A percentile compares a stretch with the other conserved stretches of the same genome.
Evolutionary conservation across 176 grass and related monocot species (phyloP).

Genomic region (Lolium rigidum): DNA sequence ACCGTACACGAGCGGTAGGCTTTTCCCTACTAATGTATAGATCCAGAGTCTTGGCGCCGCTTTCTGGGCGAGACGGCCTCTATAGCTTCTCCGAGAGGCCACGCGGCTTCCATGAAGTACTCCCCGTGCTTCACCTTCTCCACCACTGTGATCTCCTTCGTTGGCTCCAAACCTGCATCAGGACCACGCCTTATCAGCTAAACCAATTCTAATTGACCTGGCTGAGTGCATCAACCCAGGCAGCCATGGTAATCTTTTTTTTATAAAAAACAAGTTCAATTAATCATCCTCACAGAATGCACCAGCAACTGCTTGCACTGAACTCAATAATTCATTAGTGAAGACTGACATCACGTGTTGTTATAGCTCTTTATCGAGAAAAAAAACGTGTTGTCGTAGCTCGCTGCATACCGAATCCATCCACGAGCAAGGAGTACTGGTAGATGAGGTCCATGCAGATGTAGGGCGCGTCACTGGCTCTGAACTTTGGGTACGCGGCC

Average conservation of each 20-base stretch:
- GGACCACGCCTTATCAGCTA: not conserved
- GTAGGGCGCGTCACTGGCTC: slow-evolving; percentile 32
- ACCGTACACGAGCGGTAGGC: too few relatives aligned
- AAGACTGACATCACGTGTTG: not conserved
- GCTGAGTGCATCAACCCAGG: too few relatives aligned
- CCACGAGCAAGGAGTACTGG: slow-evolving; percentile 58
- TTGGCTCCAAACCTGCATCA: slow-evolving; percentile 39
- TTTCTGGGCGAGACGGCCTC: slow-evolving; percentile 46
- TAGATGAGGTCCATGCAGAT: slow-evolving; percentile 63
- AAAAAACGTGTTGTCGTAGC: not conserved
- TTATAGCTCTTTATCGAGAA: too few relatives aligned
- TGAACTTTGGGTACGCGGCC: not conserved
- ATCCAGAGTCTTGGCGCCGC: not conserved
- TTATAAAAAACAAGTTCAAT: too few relatives aligned
- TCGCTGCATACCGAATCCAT: slow-evolving; percentile 52
- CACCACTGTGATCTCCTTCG: slow-evolving; percentile 50
- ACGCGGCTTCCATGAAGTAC: slow-evolving; percentile 39
- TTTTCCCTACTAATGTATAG: too few relatives aligned
- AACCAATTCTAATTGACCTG: not conserved
- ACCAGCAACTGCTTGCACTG: not conserved
- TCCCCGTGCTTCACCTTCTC: slow-evolving; percentile 48
- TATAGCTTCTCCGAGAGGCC: slow-evolving; percentile 62
- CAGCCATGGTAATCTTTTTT: too few relatives aligned
- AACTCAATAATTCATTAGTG: not conserved
- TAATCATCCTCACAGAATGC: not conserved